Evolutionary conservation across 179 eudicot species (phyloP).

Genomic region (Spinacia oleracea): DNA sequence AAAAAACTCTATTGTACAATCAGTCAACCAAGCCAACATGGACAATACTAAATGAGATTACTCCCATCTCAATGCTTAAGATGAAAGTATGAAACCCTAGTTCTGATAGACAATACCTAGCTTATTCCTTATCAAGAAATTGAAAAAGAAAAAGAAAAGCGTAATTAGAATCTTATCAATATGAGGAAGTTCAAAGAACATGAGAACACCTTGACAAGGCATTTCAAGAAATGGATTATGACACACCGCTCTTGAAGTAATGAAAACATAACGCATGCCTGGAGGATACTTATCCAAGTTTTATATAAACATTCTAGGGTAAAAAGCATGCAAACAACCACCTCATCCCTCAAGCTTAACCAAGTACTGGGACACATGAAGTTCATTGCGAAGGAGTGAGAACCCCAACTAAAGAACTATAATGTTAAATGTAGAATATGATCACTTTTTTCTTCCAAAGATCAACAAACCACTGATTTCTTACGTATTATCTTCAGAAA

Average conservation of each 20-base stretch:
- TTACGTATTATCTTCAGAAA: background rate
- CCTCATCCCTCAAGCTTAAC: conserved; percentile 4
- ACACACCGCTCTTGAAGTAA: background rate
- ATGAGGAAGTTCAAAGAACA: background rate
- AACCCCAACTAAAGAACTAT: background rate
- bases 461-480: background rate
- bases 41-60: background rate
- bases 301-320: background rate
- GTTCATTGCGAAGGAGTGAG: background rate
- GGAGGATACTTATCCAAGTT: background rate
- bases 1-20: background rate
- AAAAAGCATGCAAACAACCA: background rate
- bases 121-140: background rate
- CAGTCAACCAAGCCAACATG: conserved; percentile 4
- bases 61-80: conserved; percentile 4
- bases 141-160: too few species aligned
- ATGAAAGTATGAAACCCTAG: background rate
- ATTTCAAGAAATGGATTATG: background rate
- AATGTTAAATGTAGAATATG: background rate
- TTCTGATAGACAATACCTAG: background rate
- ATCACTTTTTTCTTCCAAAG: background rate
- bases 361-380: background rate
- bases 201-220: background rate
- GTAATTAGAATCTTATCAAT: background rate
- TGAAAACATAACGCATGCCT: background rate